phyloP scores from a whole-genome alignment of 2,329 filamentous ascomycete genomes.

The Penicillium sp. region DNA sequence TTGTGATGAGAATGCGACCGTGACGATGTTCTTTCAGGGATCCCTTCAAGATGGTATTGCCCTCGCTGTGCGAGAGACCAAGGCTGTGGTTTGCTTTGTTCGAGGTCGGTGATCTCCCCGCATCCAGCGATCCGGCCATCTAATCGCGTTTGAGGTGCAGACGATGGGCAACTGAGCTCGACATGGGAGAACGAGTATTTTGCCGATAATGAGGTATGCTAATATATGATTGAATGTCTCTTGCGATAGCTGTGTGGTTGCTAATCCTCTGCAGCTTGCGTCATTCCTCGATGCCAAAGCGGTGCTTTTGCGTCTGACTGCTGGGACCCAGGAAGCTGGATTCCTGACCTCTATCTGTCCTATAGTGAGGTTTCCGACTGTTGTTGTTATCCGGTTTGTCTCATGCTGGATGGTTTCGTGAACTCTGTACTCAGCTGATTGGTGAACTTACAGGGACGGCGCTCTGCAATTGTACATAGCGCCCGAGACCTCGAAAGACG shows the following conservation, averaged over 20 bases:
- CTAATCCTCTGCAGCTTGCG: conserved; percentile 46
- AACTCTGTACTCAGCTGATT: conserved; percentile 9
- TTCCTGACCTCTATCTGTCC: conserved; percentile 81
- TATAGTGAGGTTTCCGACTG: conserved; percentile 68
- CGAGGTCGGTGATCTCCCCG: conserved; percentile 53
- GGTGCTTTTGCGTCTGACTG: conserved; percentile 64
- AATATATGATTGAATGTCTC: background rate
- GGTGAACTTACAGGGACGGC: conserved; percentile 56
- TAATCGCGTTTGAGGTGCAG: conserved; percentile 41
- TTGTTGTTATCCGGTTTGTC: conserved; percentile 69
- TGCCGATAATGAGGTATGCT: conserved; percentile 51
- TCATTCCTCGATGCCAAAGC: conserved; percentile 58
- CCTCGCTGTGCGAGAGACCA: conserved; percentile 67
- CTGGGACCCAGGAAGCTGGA: conserved; percentile 72
- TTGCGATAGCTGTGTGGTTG: background rate
- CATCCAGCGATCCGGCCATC: conserved; percentile 10
- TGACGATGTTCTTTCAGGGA: conserved; percentile 73
- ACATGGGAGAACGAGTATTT: conserved; percentile 68
- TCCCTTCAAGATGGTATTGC: conserved; percentile 76
- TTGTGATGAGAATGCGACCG: conserved; percentile 8
- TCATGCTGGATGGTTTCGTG: background rate
- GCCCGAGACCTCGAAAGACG: conserved; percentile 58
- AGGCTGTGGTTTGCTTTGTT: conserved; percentile 80
- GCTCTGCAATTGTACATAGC: conserved; percentile 72
- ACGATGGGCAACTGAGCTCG: conserved; percentile 64